A percentile compares a stretch with the other conserved stretches of the same genome.
Conservation (phyloP, 1,284 basidiomycete genomes). For the Ceratobasidium sp. region DNA sequence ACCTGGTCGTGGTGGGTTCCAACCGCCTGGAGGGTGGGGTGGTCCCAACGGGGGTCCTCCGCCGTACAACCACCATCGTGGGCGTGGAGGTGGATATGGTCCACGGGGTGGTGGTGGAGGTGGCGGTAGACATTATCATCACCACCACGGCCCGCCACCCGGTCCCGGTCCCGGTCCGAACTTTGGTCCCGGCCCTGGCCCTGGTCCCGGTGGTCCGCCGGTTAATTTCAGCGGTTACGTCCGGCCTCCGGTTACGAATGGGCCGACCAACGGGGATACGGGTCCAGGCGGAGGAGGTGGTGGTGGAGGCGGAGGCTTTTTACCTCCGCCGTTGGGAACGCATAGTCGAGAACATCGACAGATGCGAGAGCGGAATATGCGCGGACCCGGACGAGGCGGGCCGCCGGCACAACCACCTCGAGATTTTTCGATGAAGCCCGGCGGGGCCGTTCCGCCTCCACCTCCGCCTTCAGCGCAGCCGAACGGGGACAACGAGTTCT, state of each 20-base stretch:
- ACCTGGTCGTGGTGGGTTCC: not conserved
- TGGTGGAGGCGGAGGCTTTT: not conserved
- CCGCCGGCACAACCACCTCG: not conserved
- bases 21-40: constrained; percentile 16
- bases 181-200: constrained; percentile 11
- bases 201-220: constrained; percentile 12
- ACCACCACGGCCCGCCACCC: constrained; percentile 17
- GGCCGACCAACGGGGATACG: not conserved
- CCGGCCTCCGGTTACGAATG: not conserved
- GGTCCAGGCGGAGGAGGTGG: constrained; percentile 6
- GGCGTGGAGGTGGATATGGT: not conserved
- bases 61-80: not conserved
- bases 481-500: not conserved
- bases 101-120: not conserved
- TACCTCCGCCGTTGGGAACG: constrained; percentile 27
- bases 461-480: not conserved
- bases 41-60: constrained; percentile 5
- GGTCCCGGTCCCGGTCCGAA: constrained; percentile 7
- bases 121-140: not conserved
- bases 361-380: constrained; percentile 38
- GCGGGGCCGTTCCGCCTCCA: constrained; percentile 3
- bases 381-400: constrained; percentile 5
- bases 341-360: constrained; percentile 39
- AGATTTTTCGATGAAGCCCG: constrained; percentile 1
- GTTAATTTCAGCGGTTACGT: constrained; percentile 36